Evolutionary conservation across 108 stramenopile species (phyloP).

Genomic region (Asterionellopsis glacialis): DNA sequence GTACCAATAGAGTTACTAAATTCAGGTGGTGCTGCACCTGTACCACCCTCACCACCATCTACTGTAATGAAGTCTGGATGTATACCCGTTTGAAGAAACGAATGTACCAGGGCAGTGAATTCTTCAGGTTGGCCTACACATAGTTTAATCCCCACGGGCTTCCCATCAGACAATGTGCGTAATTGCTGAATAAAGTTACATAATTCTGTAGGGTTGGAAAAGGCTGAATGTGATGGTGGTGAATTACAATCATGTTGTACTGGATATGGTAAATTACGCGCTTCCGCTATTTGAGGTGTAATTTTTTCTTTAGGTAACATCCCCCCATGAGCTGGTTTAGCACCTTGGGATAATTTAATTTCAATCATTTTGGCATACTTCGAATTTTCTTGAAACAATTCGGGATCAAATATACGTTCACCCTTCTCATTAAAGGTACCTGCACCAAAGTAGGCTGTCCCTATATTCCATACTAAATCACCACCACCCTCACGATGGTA

Average conservation of each 20-base stretch:
- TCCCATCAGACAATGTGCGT: slow-evolving; percentile 61
- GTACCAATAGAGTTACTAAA: slow-evolving; percentile 74
- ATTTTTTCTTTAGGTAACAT: slow-evolving; percentile 82
- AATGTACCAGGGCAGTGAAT: slow-evolving; percentile 47
- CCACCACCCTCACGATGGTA: slow-evolving; percentile 64
- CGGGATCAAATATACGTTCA: slow-evolving; percentile 57
- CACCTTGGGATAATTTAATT: slow-evolving; percentile 87
- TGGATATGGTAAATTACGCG: slow-evolving; percentile 65
- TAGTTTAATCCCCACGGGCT: slow-evolving; percentile 86
- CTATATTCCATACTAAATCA: slow-evolving; percentile 88
- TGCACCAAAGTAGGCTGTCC: slow-evolving; percentile 91
- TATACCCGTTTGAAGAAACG: slow-evolving; percentile 54
- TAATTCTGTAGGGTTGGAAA: slow-evolving; percentile 59
- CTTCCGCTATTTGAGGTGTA: slow-evolving; percentile 69
- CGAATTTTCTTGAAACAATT: slow-evolving; percentile 51
- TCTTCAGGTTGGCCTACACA: slow-evolving; percentile 73
- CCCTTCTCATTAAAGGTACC: slow-evolving; percentile 18
- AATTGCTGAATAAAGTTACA: slow-evolving; percentile 64
- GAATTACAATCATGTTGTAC: slow-evolving; percentile 64
- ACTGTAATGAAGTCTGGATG: slow-evolving; percentile 79
- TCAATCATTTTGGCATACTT: slow-evolving; percentile 76
- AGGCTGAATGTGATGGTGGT: slow-evolving; percentile 77
- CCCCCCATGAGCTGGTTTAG: slow-evolving; percentile 89
- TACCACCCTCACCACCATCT: slow-evolving; percentile 87
- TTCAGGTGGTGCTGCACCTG: slow-evolving; percentile 90